These are phyloP conservation scores for Fusarium brachygibbosum DNA, from an alignment of 2,329 filamentous ascomycete species.

Conservation along the genomic window DNA sequence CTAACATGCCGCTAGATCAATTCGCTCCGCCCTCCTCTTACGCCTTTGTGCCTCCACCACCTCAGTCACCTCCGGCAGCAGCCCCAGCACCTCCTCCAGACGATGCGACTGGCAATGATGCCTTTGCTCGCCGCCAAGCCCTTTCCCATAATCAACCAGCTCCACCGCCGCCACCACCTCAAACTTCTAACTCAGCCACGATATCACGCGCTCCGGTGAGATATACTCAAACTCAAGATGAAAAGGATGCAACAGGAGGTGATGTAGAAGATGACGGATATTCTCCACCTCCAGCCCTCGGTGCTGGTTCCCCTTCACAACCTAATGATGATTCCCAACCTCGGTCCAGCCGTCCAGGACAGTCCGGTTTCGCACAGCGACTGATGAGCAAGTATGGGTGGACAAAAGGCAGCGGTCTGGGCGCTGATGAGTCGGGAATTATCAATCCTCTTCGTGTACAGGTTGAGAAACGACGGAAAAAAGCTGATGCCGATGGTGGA, in stretches of 20 bases:
- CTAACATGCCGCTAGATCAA: conserved; percentile 59
- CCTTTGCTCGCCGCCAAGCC: conserved; percentile 73
- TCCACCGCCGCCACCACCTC: conserved; percentile 53
- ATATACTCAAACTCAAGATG: conserved; percentile 63
- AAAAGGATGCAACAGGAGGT: conserved; percentile 55
- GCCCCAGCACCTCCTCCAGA: conserved; percentile 63
- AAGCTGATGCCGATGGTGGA: conserved; percentile 81
- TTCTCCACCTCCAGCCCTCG: conserved; percentile 62
- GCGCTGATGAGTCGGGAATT: conserved; percentile 85
- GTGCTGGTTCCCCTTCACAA: conserved; percentile 58
- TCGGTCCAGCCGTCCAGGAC: conserved; percentile 78
- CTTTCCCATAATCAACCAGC: conserved; percentile 62
- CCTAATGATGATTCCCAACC: conserved; percentile 53
- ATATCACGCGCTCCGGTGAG: conserved; percentile 85
- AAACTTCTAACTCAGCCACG: conserved; percentile 64
- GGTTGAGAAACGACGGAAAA: conserved; percentile 87
- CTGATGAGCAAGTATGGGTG: conserved; percentile 96
- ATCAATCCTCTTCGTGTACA: conserved; percentile 85
- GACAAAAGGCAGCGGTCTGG: conserved; percentile 88
- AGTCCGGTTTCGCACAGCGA: conserved; percentile 86
- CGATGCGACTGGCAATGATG: conserved; percentile 77
- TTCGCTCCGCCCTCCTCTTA: conserved; percentile 72
- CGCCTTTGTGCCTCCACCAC: conserved; percentile 69
- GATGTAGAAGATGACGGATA: conserved; percentile 59
- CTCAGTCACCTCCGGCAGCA: conserved; percentile 62